Base-by-base conservation (phyloP, 2,329 filamentous ascomycete species). In the Pseudopithomyces chartarum region DNA sequence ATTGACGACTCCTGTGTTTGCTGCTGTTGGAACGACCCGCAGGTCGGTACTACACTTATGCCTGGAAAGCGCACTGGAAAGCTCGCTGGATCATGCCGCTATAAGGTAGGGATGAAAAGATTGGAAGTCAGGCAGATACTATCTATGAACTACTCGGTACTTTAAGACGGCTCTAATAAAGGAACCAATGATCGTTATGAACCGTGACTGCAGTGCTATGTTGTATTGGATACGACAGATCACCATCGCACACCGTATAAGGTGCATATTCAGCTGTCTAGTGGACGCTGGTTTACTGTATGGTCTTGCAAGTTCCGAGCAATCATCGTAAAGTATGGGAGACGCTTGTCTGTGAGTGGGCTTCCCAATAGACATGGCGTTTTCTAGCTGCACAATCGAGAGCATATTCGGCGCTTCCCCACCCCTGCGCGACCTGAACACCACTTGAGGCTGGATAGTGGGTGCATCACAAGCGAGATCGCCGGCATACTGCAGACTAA, bases 381-480 rank as follows among this genome's bases (percentile, higher is more conserved):
- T 46, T 26, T 54, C 44, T 43, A 48, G 52, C 11, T 38, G 52
- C 34, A 34, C n/a, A 8, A 15, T 20, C 17, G 43, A 42, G 44
- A 45, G 3, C 15, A 26, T 11, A 54, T 43, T 10, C 33, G 42
- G 32, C 26, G 6, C 3, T n/a, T 46, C 51, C 34, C 52, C 52
- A 12, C 42, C 36, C 43, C 48, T 54, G 44, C 43, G 52, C 15
- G 19, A 49, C 52, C 43, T 43, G 22, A 40, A 15, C 23, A 23
- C 29, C 26, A 13, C 34, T 39, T n/a, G 17, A 39, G 29, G 23
- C 26, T 33, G 20, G 22, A 45, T 15, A 23, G 43, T 20, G n/a
- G 26, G 44, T 10, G 17, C 20, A 22, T 47, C n/a, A 10, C n/a
- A 32, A 47, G 44, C 13, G 29, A 47, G 32, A 34, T 47, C 44